These are phyloP conservation scores for Phytopythium cucurbitacearum DNA, from an alignment of 352 stramenopile species.

Conservation along the genomic window DNA sequence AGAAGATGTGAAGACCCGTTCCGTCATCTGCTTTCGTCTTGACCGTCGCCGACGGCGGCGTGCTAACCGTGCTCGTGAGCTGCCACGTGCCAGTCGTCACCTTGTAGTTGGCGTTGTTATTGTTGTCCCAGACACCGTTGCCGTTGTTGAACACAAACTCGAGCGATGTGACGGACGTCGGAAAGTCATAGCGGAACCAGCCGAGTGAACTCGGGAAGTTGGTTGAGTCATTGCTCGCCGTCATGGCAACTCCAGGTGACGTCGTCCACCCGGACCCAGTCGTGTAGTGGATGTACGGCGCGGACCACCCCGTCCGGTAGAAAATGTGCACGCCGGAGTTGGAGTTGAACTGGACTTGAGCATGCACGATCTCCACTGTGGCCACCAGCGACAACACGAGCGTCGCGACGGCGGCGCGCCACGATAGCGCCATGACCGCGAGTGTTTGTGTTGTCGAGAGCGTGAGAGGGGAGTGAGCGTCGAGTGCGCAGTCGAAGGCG, in stretches of 20 bases:
- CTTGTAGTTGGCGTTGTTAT: constrained; percentile 23
- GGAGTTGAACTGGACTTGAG: constrained; percentile 29
- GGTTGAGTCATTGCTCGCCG: constrained; percentile 14
- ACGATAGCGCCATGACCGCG: background rate
- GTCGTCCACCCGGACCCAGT: constrained; percentile 27
- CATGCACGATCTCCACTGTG: constrained; percentile 8
- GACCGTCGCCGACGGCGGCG: constrained; percentile 12
- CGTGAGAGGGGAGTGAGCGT: background rate
- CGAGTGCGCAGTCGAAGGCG: constrained; percentile 3
- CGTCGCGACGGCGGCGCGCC: background rate
- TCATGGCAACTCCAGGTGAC: constrained; percentile 22
- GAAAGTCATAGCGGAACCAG: constrained; percentile 23
- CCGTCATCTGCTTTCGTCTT: constrained; percentile 23
- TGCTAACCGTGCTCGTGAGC: constrained; percentile 16
- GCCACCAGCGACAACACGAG: background rate
- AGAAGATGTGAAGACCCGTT: constrained; percentile 31
- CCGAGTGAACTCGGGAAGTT: constrained; percentile 17
- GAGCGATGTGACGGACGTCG: constrained; percentile 9
- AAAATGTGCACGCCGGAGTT: constrained; percentile 36
- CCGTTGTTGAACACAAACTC: constrained; percentile 25
- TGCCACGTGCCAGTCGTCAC: constrained; percentile 17
- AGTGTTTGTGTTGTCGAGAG: background rate
- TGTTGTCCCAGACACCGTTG: constrained; percentile 22
- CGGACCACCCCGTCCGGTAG: constrained; percentile 41
- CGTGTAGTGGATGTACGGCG: constrained; percentile 48